Percentiles rank a stretch among this genome's conserved stretches.
phyloP scores from a whole-genome alignment of 208 protist genomes.

The Wallacemonas sp. region DNA sequence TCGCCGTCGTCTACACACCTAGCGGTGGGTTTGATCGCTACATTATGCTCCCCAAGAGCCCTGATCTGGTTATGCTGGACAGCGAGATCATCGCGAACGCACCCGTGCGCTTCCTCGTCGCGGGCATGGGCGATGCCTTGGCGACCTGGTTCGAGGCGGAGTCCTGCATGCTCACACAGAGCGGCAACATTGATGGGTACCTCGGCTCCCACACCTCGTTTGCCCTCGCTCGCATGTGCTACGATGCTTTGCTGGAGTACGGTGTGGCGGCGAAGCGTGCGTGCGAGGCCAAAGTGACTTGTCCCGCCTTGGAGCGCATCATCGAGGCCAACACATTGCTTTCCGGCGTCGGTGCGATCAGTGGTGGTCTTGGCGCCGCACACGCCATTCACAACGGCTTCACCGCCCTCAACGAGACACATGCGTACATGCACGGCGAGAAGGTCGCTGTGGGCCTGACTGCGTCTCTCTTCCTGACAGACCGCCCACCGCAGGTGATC shows the following conservation, averaged over 20 bases:
- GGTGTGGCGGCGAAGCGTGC: slow-evolving; percentile 27
- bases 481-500: slow-evolving; percentile 15
- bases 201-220: slow-evolving; percentile 29
- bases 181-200: slow-evolving; percentile 25
- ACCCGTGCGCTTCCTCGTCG: slow-evolving; percentile 32
- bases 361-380: slow-evolving; percentile 23
- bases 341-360: slow-evolving; percentile 29
- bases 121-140: slow-evolving; percentile 37
- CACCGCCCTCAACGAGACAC: slow-evolving; percentile 19
- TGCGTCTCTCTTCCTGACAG: slow-evolving; percentile 25
- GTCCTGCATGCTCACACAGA: slow-evolving; percentile 21
- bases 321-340: slow-evolving; percentile 38
- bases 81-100: slow-evolving; percentile 28
- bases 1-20: slow-evolving; percentile 26
- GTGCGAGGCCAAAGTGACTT: slow-evolving; percentile 28
- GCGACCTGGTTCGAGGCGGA: slow-evolving; percentile 32
- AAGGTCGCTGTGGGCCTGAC: slow-evolving; percentile 28
- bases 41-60: slow-evolving; percentile 27
- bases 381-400: slow-evolving; percentile 42
- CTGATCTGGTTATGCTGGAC: slow-evolving; percentile 33
- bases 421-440: slow-evolving; percentile 30
- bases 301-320: slow-evolving; percentile 29
- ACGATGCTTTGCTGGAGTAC: slow-evolving; percentile 29
- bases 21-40: slow-evolving; percentile 29
- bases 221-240: slow-evolving; percentile 32